Base-by-base conservation (phyloP, 805 yeast genomes). In the Pachysolen tannophilus region DNA sequence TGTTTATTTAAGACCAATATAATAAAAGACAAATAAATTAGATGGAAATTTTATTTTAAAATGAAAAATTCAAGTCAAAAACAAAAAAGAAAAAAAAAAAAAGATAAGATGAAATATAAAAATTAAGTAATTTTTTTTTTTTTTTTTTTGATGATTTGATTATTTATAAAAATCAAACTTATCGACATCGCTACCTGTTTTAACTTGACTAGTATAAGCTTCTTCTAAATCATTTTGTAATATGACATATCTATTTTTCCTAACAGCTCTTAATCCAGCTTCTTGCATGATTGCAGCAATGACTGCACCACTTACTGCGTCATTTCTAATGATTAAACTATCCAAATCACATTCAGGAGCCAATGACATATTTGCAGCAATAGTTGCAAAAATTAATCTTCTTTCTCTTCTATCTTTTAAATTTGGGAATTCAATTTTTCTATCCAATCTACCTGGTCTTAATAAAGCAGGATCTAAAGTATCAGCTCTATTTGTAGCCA, bases 231-330 rank as follows among this genome's bases (percentile, higher is more conserved):
- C 99, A 55, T 81, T 79, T 64, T 92, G 97, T 53, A 94, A 68
- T 46, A 92, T 94, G 61, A 92, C 94, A 59, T 94, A 92, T 64
- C 99, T 76, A 61, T 92, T 92, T 67, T 90, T 92, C 67, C 99
- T 82, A 31, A 92, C 97, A 2, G 99, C 99, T 49, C 98, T 78
- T 48, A 92, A 72, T 47, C 99, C 99, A 20, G 99, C 99, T 64
- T 94, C 99, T 72, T 92, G 99, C 98, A 92, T 92, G 48, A 92
- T 90, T 13, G 98, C 98, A 11, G 99, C 97, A 55, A 92, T 92
- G 38, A 90, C 75, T 9, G 95, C 98, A 54, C 99, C 99, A 25
- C 96, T 85, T 40, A 94, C 67, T 27, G 98, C 95, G 57, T 92
- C 98, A 55, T 92, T 92, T 60, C 99, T 82, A 49, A 87, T 76